phyloP scores from a whole-genome alignment of 2,329 filamentous ascomycete genomes.

The Pseudofabraea citricarpa region DNA sequence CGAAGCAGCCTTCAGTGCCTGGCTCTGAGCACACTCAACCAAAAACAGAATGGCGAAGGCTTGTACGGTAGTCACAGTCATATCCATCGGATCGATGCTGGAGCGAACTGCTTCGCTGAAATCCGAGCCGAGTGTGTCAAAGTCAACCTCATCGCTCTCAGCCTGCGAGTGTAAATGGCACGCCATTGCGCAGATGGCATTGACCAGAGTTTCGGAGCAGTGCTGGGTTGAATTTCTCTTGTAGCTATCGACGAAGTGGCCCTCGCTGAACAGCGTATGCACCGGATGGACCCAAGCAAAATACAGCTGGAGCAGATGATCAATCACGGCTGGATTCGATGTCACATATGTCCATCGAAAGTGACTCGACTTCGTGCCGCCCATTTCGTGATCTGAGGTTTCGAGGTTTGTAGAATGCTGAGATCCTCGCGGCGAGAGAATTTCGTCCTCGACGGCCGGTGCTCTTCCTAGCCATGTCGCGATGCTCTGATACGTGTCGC shows the following conservation, averaged over 20 bases:
- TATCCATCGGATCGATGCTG: slow-evolving; percentile 18
- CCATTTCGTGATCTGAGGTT: slow-evolving; percentile 22
- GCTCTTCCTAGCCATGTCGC: slow-evolving; percentile 23
- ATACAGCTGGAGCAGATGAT: slow-evolving; percentile 29
- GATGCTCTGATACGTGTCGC: slow-evolving; percentile 24
- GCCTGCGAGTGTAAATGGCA: slow-evolving; percentile 22
- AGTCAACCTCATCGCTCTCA: slow-evolving; percentile 19
- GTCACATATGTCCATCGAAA: slow-evolving; percentile 25
- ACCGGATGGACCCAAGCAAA: slow-evolving; percentile 31
- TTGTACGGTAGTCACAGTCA: slow-evolving; percentile 23
- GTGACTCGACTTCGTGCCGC: slow-evolving; percentile 3
- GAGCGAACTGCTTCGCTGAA: slow-evolving; percentile 22
- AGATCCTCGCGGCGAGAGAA: slow-evolving; percentile 19
- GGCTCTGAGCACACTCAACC: slow-evolving; percentile 21
- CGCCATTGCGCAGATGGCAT: slow-evolving; percentile 29
- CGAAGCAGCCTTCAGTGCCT: slow-evolving; percentile 21
- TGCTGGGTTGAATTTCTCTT: slow-evolving; percentile 13
- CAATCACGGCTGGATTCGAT: slow-evolving; percentile 16
- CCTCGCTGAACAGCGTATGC: slow-evolving; percentile 28
- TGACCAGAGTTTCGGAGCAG: slow-evolving; percentile 26
- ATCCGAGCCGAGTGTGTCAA: slow-evolving; percentile 17
- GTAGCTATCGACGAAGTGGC: slow-evolving; percentile 24
- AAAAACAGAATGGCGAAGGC: slow-evolving; percentile 28
- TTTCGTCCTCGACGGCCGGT: slow-evolving; percentile 15
- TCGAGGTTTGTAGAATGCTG: slow-evolving; percentile 20